Conservation (phyloP, 495 filamentous ascomycete genomes). For the Aspergillus nidulans region DNA sequence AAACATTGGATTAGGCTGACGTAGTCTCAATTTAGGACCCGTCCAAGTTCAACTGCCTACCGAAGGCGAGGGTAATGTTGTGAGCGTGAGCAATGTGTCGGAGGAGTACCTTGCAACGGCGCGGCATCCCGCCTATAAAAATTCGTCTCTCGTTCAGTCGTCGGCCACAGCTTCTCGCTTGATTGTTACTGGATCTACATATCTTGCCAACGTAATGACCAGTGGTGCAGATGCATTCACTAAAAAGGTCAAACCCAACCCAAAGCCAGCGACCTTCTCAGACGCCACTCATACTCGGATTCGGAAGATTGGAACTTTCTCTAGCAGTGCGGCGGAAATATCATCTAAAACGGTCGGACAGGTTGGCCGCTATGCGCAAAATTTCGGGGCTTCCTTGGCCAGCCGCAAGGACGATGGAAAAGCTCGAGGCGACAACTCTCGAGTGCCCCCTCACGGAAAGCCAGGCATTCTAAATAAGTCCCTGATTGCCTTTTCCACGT, state of each 20-base stretch:
- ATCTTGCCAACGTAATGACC: slow-evolving; percentile 70
- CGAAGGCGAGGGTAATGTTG: slow-evolving; percentile 63
- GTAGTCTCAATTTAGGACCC: slow-evolving; percentile 55
- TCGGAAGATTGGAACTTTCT: slow-evolving; percentile 78
- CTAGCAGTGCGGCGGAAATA: slow-evolving; percentile 67
- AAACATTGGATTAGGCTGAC: slow-evolving; percentile 7
- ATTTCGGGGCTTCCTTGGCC: slow-evolving; percentile 70
- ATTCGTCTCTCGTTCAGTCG: slow-evolving; percentile 80
- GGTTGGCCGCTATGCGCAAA: slow-evolving; percentile 77
- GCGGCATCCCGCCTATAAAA: slow-evolving; percentile 82
- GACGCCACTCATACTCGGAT: slow-evolving; percentile 79
- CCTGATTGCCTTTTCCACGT: slow-evolving; percentile 92
- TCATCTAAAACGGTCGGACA: slow-evolving; percentile 84
- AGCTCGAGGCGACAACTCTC: slow-evolving; percentile 53
- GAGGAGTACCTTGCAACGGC: slow-evolving; percentile 77
- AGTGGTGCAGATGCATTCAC: slow-evolving; percentile 76
- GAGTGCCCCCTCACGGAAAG: slow-evolving; percentile 61
- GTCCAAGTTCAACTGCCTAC: slow-evolving; percentile 83
- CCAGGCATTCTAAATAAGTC: slow-evolving; percentile 91
- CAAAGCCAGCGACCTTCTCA: slow-evolving; percentile 81
- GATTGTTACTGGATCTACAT: slow-evolving; percentile 80
- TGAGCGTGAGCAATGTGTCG: slow-evolving; percentile 70
- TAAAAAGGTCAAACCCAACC: slow-evolving; percentile 66
- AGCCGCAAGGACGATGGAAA: slow-evolving; percentile 52
- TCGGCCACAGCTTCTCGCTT: slow-evolving; percentile 87